phyloP scores from a whole-genome alignment of 148 eudicot genomes.

The Agrostemma githago region DNA sequence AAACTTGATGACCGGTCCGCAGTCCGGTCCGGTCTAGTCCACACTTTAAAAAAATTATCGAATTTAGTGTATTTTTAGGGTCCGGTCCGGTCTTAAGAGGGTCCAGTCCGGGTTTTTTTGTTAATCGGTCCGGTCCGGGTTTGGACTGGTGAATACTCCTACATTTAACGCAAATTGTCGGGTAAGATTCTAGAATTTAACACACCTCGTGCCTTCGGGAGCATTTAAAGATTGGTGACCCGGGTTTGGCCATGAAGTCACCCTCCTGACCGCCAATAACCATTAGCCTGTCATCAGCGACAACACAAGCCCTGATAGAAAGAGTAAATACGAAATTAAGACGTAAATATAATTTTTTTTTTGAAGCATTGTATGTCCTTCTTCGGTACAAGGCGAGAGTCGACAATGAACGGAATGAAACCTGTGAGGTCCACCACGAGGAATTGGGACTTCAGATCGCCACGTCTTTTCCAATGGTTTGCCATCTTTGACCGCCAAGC shows the following conservation, averaged over 20 bases:
- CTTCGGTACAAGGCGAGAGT: neutral
- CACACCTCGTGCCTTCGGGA: constrained; percentile 91
- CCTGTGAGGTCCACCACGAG: constrained; percentile 99
- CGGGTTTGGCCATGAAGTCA: constrained; percentile 99
- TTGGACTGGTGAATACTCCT: too few species aligned
- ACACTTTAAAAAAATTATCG: too few species aligned
- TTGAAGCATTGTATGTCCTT: constrained; percentile 1
- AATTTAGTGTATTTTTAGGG: too few species aligned
- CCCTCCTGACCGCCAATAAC: constrained; percentile 99
- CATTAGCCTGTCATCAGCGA: constrained; percentile 63
- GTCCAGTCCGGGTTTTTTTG: too few species aligned
- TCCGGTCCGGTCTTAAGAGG: too few species aligned
- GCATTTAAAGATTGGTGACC: constrained; percentile 97
- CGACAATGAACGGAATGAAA: constrained; percentile 21
- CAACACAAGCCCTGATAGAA: constrained; percentile 73
- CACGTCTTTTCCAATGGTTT: constrained; percentile 83
- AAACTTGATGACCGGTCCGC: too few species aligned
- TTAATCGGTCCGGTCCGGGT: too few species aligned
- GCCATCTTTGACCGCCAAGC: constrained; percentile 91
- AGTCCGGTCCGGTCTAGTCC: too few species aligned
- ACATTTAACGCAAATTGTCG: neutral
- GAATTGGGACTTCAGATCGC: constrained; percentile 85
- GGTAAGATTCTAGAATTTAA: neutral
- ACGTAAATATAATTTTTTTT: neutral
- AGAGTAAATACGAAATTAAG: neutral